Base-by-base conservation (phyloP, 345 rosid genomes). In the Ceriops tagal region DNA sequence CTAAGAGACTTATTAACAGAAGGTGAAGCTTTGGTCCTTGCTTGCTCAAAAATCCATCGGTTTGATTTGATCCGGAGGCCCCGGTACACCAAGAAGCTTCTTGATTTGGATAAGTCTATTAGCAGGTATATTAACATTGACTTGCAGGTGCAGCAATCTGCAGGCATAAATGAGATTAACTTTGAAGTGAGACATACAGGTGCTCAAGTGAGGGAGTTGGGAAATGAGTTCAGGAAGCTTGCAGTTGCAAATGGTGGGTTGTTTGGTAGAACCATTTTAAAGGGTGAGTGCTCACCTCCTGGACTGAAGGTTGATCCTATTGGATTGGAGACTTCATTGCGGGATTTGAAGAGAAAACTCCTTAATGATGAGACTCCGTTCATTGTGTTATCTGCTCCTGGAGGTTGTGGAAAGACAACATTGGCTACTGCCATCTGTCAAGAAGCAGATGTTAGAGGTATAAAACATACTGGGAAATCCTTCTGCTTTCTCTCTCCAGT, bases 331-430 rank as follows among this genome's bases (percentile, higher is more conserved):
- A 64, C 26, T 0, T 68, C 74, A 21, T 21, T 64, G 64, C 30
- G 28, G 43, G 74, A 71, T 9, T 35, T 71, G 31, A 71, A 46
- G 57, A 71, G 11, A 13, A 30, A 39, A n/a, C 16, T 71, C 21
- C 30, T 64, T 6, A n/a, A 55, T 6, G 69, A 71, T 18, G 46
- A 11, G 62, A 20, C 37, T 20, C 57, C 64, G 1, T n/a, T 53
- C 19, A 32, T 56, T 20, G 74, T 71, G 43, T 7, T 71, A 8
- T 63, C 74, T 28, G 74, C 69, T 71, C 62, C 74, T 57, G 69
- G 74, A n/a, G 74, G 74, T 5, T 64, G 69, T 64, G 74, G 74
- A 16, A 71, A 71, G 63, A 63, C 74, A 53, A 71, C 74, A 13
- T 57, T 71, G 63, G 74, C 68, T n/a, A 27, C 2, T 18, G 34